Conservation (phyloP, 768 basidiomycete genomes). For the Pleurotus djamor region DNA sequence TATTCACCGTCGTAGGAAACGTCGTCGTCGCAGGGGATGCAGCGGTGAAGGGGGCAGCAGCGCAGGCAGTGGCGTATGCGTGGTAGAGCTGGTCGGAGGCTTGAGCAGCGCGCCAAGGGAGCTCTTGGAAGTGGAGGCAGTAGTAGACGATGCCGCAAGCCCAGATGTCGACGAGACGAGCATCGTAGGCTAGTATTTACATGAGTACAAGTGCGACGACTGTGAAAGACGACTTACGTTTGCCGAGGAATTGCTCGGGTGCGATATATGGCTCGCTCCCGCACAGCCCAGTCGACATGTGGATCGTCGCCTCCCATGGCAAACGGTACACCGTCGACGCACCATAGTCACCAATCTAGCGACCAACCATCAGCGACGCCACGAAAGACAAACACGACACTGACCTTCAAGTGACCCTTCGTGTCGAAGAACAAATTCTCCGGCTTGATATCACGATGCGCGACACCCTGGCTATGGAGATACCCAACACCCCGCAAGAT, state of each 20-base stretch:
- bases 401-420: slow-evolving; percentile 89
- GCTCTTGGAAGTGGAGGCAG: slow-evolving; percentile 96
- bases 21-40: slow-evolving; percentile 30
- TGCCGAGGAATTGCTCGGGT: slow-evolving; percentile 93
- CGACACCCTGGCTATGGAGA: slow-evolving; percentile 94
- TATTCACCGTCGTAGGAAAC: slow-evolving; percentile 72
- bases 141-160: slow-evolving; percentile 97
- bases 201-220: neutral
- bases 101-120: slow-evolving; percentile 97
- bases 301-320: slow-evolving; percentile 96
- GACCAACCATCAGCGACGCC: neutral
- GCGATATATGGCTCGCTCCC: slow-evolving; percentile 99
- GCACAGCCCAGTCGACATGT: slow-evolving; percentile 96
- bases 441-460: slow-evolving; percentile 97
- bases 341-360: slow-evolving; percentile 95
- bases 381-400: slow-evolving; percentile 17
- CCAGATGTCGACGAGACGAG: slow-evolving; percentile 97
- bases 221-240: slow-evolving; percentile 67
- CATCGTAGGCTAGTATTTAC: slow-evolving; percentile 84
- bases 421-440: slow-evolving; percentile 96
- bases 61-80: slow-evolving; percentile 64
- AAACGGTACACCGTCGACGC: slow-evolving; percentile 99
- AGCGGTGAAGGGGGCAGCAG: slow-evolving; percentile 37
- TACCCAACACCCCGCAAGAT: slow-evolving; percentile 87
- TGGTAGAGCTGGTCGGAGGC: slow-evolving; percentile 76